Base-by-base conservation (phyloP, 768 basidiomycete species). In the Psilocybe tampanensis region DNA sequence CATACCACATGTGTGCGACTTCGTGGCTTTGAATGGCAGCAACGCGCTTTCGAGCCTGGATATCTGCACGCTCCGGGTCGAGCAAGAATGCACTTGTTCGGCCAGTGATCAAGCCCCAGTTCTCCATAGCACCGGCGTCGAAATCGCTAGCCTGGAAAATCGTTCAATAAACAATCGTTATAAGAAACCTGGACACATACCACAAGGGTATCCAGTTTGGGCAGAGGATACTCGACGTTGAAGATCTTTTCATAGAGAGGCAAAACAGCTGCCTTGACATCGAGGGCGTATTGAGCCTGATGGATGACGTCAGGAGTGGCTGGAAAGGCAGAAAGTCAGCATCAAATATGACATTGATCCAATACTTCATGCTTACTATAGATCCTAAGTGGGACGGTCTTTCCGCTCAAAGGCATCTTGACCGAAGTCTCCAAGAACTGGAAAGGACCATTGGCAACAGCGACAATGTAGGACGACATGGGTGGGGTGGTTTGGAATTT, bases 181-280 rank as follows among this genome's bases (percentile, higher is more conserved):
- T 36, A 60, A 33, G 39, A 42, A 42, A 32, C 36, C 17, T 26
- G 41, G 44, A 45, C 19, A 72, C 85, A 56, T 68, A 86, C 88
- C 55, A 94, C 92, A 13, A 98, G 80, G 2, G 95, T 95, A 67
- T 98, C 96, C 43, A 98, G 81, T 76, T 98, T 98, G 5, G 94
- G 93, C 23, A 98, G 81, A 21, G 95, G 94, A 70, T 89, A 98
- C 56, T 89, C 90, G 61, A 98, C 87, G 62, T 95, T 88, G 68
- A 98, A 98, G 54, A 96, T 82, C 68, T 89, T 79, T 73, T 98
- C 95, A 70, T 95, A 98, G n/a, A 94, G 69, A 15, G 95, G 94
- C 13, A 97, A 74, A 9, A 92, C 90, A 26, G 78, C 80, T 6
- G 81, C 83, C 72, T 91, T 96, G 63, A 96, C 86, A 63, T 95